Base-by-base conservation (phyloP, 202 grass and related monocot genomes). In the Elaeis oleifera region DNA sequence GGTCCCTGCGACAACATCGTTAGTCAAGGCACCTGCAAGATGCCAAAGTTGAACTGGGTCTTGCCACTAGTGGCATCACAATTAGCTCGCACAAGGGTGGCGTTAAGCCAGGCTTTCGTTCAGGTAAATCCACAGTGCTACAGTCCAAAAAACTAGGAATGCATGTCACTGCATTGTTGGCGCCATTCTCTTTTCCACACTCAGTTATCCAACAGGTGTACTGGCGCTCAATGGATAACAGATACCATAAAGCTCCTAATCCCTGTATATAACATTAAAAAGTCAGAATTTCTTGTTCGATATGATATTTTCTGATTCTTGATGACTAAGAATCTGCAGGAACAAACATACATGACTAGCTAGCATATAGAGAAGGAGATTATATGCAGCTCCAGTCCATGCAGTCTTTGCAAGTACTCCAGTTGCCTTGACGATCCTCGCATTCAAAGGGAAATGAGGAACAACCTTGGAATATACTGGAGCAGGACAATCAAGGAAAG, bases 231-330 rank as follows among this genome's bases (percentile, higher is more conserved):
- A 95, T 90, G 13, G 90, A 95, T 27, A 95, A 27, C 1, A 95
- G 78, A 68, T 95, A 95, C 90, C 90, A 95, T 52, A 95, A 67
- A 6, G 90, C 90, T 39, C 90, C 90, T 19, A 95, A 77, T 48
- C 87, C 78, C 90, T 95, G 54, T 60, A 59, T 54, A 56, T 0
- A 66, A 15, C 18, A 63, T 62, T 27, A 53, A 8, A 53, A 31
- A 28, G 2, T 31, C 16, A 66, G 0, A 44, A 44, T 44, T 24
- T 66, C 24, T 53, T 7, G 23, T 0, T 53, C 24, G 7, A 14
- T 28, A 27, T 25, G 26, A 66, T 17, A 51, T 18, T 13, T 0
- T 18, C 6, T 29, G 6, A 29, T 11, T 18, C n/a, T 13, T 31
- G 6, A 49, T 19, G 13, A 13, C 1, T 49, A 24, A 23, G 25